phyloP scores from a whole-genome alignment of 2,329 filamentous ascomycete species.

The Trichoderma atroviride region DNA sequence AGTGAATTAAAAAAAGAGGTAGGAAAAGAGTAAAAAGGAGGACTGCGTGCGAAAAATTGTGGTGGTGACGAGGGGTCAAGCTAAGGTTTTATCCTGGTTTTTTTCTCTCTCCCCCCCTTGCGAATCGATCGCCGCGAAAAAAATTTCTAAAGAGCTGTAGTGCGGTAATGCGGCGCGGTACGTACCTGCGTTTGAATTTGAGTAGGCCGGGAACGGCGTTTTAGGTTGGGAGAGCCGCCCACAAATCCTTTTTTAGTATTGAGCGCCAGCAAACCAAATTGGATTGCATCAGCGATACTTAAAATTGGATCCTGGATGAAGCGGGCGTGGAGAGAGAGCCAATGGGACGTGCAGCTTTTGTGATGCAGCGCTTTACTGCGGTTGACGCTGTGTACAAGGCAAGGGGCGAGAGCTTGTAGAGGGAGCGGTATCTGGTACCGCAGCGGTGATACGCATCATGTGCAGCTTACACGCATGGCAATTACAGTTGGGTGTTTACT shows the following conservation, averaged over 20 bases:
- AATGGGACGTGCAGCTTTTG: neutral
- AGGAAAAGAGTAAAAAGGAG: slow-evolving; percentile 9
- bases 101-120: neutral
- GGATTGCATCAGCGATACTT: neutral
- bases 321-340: neutral
- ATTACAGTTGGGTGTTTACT: too few relatives aligned
- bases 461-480: neutral
- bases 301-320: neutral
- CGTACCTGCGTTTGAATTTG: slow-evolving; percentile 4
- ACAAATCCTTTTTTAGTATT: slow-evolving; percentile 6
- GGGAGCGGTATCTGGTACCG: neutral
- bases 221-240: neutral
- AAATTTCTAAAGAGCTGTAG: neutral
- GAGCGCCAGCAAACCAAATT: neutral
- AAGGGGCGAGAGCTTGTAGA: neutral
- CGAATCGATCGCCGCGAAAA: neutral
- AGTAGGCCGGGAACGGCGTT: slow-evolving; percentile 11
- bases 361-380: neutral
- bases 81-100: slow-evolving; percentile 22
- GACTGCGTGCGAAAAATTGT: slow-evolving; percentile 23
- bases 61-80: slow-evolving; percentile 23
- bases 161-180: slow-evolving; percentile 6
- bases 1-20: neutral
- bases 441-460: neutral
- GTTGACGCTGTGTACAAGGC: too few relatives aligned